Evolutionary conservation across 768 basidiomycete species (phyloP), one percentile per base, ranked within the genome.

Genomic region (Leccinum fibrillosum): DNA sequence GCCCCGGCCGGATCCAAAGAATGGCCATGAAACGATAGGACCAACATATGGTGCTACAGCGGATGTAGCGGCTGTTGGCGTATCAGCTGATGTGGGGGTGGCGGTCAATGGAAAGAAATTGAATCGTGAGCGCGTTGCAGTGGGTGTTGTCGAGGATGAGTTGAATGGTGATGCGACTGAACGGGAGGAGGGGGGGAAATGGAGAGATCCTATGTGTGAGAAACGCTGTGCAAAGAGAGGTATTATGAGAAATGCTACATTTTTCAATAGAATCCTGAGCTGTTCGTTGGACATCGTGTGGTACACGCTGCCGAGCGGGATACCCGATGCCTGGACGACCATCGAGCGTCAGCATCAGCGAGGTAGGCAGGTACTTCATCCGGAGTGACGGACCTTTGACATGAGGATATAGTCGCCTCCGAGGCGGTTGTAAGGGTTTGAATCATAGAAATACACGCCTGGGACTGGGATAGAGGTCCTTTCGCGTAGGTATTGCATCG

Each of bases 21-120:
- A 94, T 1, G 91, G 88, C 91, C 92, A 94, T 3, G 90, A 92
- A 52, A 93, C 83, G 65, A 94, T 93, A 8, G 88, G 88, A 4
- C 91, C 91, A 47, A 60, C 49, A 60, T 64, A 25, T 25, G 25
- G 60, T 47, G 63, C 19, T 10, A 19, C 11, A 11, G 55, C 53
- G 32, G 50, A 45, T 3, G 39, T 21, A 0, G 17, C 34, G 12
- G 44, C 42, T 12, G 37, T 55, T 12, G 64, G 49, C 2, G 56
- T 62, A 32, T 39, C 49, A 7, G 35, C 54, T 4, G 60, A 58
- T 5, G 60, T 19, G 15, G 64, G 56, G 9, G 53, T 56, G 23
- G 54, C 17, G 19, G 64, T 57, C 5, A 65, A 54, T 5, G 71
- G 59, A 52, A 74, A 64, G 10, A 62, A 58, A 39, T 52, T 64